Evolutionary conservation across 2,329 filamentous ascomycete species (phyloP).

Genomic region (Diaporthe sp.): DNA sequence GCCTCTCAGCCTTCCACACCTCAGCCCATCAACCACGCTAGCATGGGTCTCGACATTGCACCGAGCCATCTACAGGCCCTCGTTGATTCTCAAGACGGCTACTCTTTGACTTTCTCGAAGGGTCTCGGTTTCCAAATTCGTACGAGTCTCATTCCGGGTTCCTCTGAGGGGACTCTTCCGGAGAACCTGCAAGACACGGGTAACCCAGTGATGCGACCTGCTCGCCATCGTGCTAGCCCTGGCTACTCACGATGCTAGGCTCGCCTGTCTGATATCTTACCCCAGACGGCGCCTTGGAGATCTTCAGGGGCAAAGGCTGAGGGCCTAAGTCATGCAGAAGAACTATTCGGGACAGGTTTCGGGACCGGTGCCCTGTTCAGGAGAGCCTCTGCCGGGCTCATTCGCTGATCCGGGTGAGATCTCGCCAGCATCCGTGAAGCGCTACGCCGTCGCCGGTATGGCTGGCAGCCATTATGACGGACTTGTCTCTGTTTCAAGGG

Average conservation of each 20-base stretch:
- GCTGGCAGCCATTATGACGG: constrained; percentile 23
- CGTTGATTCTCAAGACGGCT: constrained; percentile 44
- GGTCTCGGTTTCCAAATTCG: constrained; percentile 40
- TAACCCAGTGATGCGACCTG: constrained; percentile 32
- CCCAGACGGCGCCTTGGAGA: constrained; percentile 40
- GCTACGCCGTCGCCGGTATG: constrained; percentile 25
- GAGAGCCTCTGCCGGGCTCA: constrained; percentile 2
- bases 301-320: constrained; percentile 39
- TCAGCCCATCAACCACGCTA: constrained; percentile 44
- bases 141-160: constrained; percentile 33
- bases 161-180: constrained; percentile 24
- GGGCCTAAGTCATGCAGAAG: constrained; percentile 34
- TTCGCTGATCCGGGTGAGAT: constrained; percentile 31
- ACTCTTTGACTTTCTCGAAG: constrained; percentile 39
- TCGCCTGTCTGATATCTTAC: constrained; percentile 37
- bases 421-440: constrained; percentile 33
- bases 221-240: constrained; percentile 27
- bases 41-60: constrained; percentile 43
- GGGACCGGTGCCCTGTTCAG: constrained; percentile 25
- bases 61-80: constrained; percentile 50
- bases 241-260: constrained; percentile 24
- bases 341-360: constrained; percentile 25
- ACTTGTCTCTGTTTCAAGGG: constrained; percentile 38
- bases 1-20: constrained; percentile 43
- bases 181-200: constrained; percentile 17